Evolutionary conservation across 805 yeast genomes (phyloP).

Genomic region (Zygotorulaspora danielsina): DNA sequence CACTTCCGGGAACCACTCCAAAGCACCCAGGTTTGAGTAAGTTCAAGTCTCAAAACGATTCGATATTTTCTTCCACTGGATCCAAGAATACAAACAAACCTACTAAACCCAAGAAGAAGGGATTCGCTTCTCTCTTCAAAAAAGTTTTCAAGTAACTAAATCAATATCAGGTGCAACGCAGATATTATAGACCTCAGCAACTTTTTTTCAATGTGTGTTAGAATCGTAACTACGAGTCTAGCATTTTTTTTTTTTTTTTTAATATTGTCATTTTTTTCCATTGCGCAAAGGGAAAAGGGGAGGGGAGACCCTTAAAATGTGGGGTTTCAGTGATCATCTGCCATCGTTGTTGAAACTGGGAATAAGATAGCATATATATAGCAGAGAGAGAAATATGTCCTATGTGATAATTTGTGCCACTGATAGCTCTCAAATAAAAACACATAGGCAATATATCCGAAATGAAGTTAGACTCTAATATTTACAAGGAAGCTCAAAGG

Average conservation of each 20-base stretch:
- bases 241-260: not conserved
- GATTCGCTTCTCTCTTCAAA: conserved; percentile 22
- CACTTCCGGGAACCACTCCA: conserved; percentile 6
- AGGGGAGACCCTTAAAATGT: conserved; percentile 1
- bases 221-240: too few species aligned
- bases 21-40: not conserved
- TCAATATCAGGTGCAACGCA: not conserved
- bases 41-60: conserved; percentile 1
- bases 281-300: not conserved
- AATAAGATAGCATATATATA: too few species aligned
- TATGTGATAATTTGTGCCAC: too few species aligned
- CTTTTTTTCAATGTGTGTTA: too few species aligned
- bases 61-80: not conserved
- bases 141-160: conserved; percentile 16
- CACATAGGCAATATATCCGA: not conserved
- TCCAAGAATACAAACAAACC: conserved; percentile 4
- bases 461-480: conserved; percentile 28
- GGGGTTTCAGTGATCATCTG: not conserved
- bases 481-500: conserved; percentile 28
- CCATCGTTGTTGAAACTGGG: too few species aligned
- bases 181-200: too few species aligned
- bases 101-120: conserved; percentile 10
- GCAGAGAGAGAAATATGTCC: too few species aligned
- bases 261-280: not conserved
- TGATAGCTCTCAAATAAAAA: too few species aligned